phyloP scores from a whole-genome alignment of 2,329 filamentous ascomycete species.

The Talaromyces sp. region DNA sequence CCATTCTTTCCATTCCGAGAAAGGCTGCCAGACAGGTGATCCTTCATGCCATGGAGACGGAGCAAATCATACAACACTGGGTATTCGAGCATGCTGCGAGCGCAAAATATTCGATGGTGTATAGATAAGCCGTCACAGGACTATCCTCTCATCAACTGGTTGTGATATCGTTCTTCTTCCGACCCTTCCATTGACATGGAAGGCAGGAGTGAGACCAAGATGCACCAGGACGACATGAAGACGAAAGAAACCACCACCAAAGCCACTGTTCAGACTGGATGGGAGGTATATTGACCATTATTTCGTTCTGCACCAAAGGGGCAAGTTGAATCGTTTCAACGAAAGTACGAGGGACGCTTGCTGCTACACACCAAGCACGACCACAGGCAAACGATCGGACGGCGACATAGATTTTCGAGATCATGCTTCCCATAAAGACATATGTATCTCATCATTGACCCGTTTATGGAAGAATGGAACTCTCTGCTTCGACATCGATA shows the following conservation, averaged over 20 bases:
- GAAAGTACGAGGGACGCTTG: not conserved
- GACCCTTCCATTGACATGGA: not conserved
- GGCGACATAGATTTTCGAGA: not conserved
- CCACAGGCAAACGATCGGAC: not conserved
- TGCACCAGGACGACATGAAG: not conserved
- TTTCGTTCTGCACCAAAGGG: not conserved
- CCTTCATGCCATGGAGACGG: constrained; percentile 9
- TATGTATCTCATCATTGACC: not conserved
- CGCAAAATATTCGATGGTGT: not conserved
- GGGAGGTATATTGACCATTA: not conserved
- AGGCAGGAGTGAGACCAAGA: not conserved
- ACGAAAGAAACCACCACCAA: not conserved
- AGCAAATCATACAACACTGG: not conserved
- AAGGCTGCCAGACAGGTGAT: constrained; percentile 2
- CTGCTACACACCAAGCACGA: not conserved
- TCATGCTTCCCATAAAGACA: not conserved
- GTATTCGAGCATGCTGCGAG: not conserved
- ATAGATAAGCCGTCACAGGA: not conserved
- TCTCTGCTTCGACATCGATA: not conserved
- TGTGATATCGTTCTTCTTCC: not conserved
- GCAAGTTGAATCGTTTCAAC: not conserved
- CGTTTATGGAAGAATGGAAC: not conserved
- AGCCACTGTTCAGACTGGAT: constrained; percentile 2
- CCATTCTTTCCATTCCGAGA: constrained; percentile 3
- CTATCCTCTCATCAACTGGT: not conserved